These are phyloP conservation scores for Alternaria sp. DNA, from an alignment of 2,329 filamentous ascomycete species.

Conservation along the genomic window DNA sequence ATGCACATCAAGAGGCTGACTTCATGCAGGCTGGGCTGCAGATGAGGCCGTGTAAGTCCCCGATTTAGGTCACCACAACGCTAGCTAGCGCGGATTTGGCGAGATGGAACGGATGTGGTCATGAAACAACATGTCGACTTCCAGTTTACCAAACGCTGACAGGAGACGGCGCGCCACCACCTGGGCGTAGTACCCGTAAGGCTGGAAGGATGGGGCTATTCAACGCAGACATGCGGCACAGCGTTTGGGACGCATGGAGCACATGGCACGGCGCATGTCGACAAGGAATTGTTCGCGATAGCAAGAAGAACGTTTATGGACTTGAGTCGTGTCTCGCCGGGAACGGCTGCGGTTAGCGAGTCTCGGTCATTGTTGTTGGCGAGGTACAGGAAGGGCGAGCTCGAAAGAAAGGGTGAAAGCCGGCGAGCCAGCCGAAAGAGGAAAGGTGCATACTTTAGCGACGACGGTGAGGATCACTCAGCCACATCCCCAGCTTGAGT, in stretches of 20 bases:
- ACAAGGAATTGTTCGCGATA: background rate
- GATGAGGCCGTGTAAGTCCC: constrained; percentile 26
- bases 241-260: background rate
- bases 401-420: background rate
- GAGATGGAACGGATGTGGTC: constrained; percentile 5
- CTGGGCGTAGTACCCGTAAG: constrained; percentile 5
- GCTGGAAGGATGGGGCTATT: background rate
- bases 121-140: background rate
- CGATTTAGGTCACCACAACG: constrained; percentile 16
- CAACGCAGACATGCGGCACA: background rate
- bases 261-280: background rate
- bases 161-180: constrained; percentile 6
- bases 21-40: constrained; percentile 12
- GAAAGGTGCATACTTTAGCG: background rate
- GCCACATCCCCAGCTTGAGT: background rate
- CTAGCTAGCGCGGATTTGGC: constrained; percentile 4
- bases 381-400: background rate
- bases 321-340: background rate
- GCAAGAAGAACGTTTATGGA: background rate
- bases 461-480: background rate
- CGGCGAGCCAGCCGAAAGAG: background rate
- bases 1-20: constrained; percentile 24
- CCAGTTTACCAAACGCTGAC: constrained; percentile 11
- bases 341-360: background rate
- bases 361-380: background rate